Evolutionary conservation across 2,329 filamentous ascomycete species (phyloP).

Genomic region (Paracoccidioides brasiliensis): DNA sequence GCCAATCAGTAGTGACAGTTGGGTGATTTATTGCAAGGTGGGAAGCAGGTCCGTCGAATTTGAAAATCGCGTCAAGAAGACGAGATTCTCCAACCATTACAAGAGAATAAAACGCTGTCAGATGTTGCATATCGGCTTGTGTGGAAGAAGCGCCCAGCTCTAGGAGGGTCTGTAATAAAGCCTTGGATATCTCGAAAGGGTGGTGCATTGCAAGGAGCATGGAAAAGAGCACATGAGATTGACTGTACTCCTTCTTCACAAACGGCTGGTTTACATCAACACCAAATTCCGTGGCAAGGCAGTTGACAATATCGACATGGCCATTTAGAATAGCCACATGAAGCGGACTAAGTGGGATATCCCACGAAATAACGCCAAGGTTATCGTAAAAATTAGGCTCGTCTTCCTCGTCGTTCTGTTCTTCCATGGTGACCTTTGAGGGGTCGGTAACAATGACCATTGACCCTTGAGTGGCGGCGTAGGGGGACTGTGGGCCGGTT

Average conservation of each 20-base stretch:
- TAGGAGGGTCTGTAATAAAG: constrained; percentile 47
- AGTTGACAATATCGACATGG: constrained; percentile 53
- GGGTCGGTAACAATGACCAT: constrained; percentile 49
- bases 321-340: constrained; percentile 68
- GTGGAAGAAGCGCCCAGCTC: constrained; percentile 55
- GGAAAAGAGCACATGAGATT: constrained; percentile 47
- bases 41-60: constrained; percentile 42
- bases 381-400: constrained; percentile 71
- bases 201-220: constrained; percentile 51
- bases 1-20: constrained; percentile 41
- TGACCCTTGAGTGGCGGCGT: constrained; percentile 50
- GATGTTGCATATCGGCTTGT: constrained; percentile 50
- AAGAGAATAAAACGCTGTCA: constrained; percentile 52
- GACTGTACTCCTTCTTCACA: constrained; percentile 33
- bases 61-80: constrained; percentile 26
- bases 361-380: constrained; percentile 62
- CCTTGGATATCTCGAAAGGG: constrained; percentile 45
- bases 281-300: constrained; percentile 59
- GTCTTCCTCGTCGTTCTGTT: constrained; percentile 14
- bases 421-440: constrained; percentile 10
- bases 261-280: constrained; percentile 54
- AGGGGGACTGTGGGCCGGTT: constrained; percentile 29
- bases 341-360: constrained; percentile 57
- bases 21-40: constrained; percentile 53
- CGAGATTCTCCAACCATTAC: constrained; percentile 22